A percentile compares a stretch with the other conserved stretches of the same genome.
Conservation (phyloP, 2,329 filamentous ascomycete genomes). For the Fusarium hainanense region DNA sequence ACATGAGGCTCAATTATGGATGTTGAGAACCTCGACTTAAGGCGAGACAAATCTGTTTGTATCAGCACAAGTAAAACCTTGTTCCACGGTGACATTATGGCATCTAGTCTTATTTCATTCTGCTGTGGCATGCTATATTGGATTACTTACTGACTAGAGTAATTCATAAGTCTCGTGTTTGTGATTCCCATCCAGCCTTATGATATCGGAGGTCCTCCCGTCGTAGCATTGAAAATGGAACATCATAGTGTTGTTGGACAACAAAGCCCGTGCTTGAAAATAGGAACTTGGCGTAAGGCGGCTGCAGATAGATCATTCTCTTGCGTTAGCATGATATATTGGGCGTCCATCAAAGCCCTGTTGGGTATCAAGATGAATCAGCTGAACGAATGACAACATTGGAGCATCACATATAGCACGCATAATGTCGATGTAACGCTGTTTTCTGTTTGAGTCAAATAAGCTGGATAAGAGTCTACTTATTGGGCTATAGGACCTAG, state of each 20-base stretch:
- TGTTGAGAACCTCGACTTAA: no score
- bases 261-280: not conserved
- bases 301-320: not conserved
- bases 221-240: not conserved
- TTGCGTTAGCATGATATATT: not conserved
- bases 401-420: not conserved
- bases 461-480: not conserved
- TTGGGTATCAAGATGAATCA: not conserved
- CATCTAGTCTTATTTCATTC: not conserved
- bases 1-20: not conserved
- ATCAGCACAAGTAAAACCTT: no score
- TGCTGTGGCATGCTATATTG: not conserved
- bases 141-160: not conserved
- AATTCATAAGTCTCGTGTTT: no score
- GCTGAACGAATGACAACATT: not conserved
- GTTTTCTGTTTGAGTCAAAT: not conserved
- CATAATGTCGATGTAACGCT: not conserved
- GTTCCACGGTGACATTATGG: no score
- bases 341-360: not conserved
- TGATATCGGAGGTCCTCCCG: not conserved
- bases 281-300: not conserved
- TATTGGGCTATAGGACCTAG: no score
- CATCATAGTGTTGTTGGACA: not conserved
- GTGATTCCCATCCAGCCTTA: not conserved
- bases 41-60: not conserved